A percentile compares a stretch with the other conserved stretches of the same genome.
phyloP scores from a whole-genome alignment of 176 grass and related monocot genomes.

The Coix lacrymajobi region DNA sequence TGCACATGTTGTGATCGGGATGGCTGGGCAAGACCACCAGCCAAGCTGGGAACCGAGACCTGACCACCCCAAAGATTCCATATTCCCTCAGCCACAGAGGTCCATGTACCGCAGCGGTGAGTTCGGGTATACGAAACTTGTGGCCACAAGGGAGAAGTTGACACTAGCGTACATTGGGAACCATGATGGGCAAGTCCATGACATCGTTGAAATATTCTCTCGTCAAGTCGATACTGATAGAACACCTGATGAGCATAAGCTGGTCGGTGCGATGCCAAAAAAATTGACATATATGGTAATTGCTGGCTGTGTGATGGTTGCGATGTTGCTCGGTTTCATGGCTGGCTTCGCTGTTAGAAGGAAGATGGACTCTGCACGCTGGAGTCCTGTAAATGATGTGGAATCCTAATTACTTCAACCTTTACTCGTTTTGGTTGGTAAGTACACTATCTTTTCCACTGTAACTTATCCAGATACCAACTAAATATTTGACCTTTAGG shows the following conservation, averaged over 20 bases:
- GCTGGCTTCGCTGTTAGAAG: neutral
- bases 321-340: neutral
- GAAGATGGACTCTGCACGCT: neutral
- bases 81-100: neutral
- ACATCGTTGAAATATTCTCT: slow-evolving; percentile 74
- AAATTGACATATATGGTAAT: neutral
- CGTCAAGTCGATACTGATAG: neutral
- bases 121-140: neutral
- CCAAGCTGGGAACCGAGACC: slow-evolving; percentile 48
- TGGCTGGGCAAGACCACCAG: slow-evolving; percentile 82
- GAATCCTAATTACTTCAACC: neutral
- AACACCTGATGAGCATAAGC: neutral
- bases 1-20: slow-evolving; percentile 92
- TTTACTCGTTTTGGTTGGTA: neutral
- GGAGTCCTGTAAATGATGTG: neutral
- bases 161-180: neutral
- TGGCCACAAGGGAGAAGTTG: neutral
- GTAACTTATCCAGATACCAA: neutral
- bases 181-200: slow-evolving; percentile 41
- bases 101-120: neutral
- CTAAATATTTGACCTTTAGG: neutral
- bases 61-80: neutral
- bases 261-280: neutral
- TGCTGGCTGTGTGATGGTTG: neutral
- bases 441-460: neutral